Base-by-base conservation (phyloP, 1,284 basidiomycete genomes). In the Ceratobasidium sp. region DNA sequence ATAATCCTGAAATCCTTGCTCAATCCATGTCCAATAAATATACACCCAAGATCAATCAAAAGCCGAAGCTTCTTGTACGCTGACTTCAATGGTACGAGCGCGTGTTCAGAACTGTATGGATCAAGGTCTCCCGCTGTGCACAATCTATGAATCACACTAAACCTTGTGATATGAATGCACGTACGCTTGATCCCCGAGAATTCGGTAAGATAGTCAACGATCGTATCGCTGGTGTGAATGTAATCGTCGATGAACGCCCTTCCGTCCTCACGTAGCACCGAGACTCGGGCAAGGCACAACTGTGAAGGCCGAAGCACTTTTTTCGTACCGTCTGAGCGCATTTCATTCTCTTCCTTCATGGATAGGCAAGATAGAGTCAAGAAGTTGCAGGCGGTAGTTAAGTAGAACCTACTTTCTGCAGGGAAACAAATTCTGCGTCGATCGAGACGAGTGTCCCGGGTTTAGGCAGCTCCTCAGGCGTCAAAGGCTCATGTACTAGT, bases 1-100 rank as follows among this genome's bases (percentile, higher is more conserved):
- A 99, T 99, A 78, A 98, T 99, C 13, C 98, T 90, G 86, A 99
- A 99, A 85, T 99, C 98, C 84, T 99, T 99, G n/a, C 95, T 94
- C n/a, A 99, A 89, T 0, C 98, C 98, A 83, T 99, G 97, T 0
- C 98, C 98, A 77, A 99, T 95, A 83, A 99, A 99, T 80, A 97
- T 94, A 83, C 98, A 99, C 6, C 97, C 97, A 26, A 93, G 89
- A 83, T 99, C 97, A 10, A 99, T 97, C 2, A 99, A 88, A 51
- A 98, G 85, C 1, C 97, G 91, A n/a, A 99, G 87, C 84, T 99
- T 99, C 88, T 99, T 99, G 88, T 99, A 99, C 2, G 97, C 98
- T 1, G 96, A 89, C 84, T 99, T 99, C 78, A 98, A 88, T 0
- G 97, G 97, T 0, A 98, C 98, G 55, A 99, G 88, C 0, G 97